Evolutionary conservation across 805 yeast genomes (phyloP).

Genomic region (Candida boleticola): DNA sequence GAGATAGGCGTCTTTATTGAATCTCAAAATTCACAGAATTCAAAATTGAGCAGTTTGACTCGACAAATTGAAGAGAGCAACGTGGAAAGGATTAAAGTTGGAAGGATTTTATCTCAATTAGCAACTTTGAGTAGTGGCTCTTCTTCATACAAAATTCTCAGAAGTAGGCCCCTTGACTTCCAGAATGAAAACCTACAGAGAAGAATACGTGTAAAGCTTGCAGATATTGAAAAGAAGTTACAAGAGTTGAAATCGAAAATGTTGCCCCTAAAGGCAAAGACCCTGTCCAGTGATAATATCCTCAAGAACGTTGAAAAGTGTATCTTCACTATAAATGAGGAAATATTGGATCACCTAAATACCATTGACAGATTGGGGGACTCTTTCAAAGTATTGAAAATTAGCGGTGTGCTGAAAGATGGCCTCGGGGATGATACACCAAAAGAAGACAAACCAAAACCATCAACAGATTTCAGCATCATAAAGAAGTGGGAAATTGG

Average conservation of each 20-base stretch:
- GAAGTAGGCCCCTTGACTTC: conserved; percentile 30
- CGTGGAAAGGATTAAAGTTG: conserved; percentile 18
- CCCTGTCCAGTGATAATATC: conserved; percentile 14
- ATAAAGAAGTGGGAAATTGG: not conserved
- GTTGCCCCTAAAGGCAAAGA: conserved; percentile 33
- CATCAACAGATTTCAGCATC: too few species aligned
- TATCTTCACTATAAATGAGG: conserved; percentile 25
- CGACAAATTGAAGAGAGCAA: conserved; percentile 15
- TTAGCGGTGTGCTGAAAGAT: not conserved
- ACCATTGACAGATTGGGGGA: conserved; percentile 12
- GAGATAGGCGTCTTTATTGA: not conserved
- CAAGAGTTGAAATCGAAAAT: conserved; percentile 22
- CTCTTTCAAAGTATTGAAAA: not conserved
- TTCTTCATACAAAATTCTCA: conserved; percentile 4
- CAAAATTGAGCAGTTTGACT: conserved; percentile 7
- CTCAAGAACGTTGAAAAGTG: conserved; percentile 26
- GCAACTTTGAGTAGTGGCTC: conserved; percentile 13
- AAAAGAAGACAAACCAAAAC: not conserved
- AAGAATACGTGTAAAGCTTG: conserved; percentile 25
- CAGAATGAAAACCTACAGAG: conserved; percentile 23
- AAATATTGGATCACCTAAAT: conserved; percentile 13
- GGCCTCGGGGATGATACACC: not conserved
- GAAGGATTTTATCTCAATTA: conserved; percentile 26
- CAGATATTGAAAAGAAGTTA: conserved; percentile 19
- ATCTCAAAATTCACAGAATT: conserved; percentile 6